Evolutionary conservation across 768 basidiomycete species (phyloP), one percentile per base, ranked within the genome.

Genomic region (Leccinum barrowsii): DNA sequence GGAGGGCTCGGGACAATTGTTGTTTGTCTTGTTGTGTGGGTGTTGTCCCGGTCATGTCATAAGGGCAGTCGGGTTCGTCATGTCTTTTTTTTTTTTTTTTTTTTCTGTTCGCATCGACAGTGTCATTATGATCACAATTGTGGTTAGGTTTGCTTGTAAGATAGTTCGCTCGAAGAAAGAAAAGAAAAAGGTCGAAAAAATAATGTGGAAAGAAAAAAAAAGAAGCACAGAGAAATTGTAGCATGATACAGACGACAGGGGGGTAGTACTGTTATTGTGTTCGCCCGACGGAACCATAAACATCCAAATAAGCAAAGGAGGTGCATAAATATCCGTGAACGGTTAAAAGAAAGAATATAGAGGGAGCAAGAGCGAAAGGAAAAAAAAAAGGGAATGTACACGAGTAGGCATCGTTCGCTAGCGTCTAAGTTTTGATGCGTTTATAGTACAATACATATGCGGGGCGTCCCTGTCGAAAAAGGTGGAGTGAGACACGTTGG

Each of bases 371-470:
- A 8, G 47, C 7, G 42, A 8, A 48, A 58, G 55, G 15, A 49
- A 19, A 12, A 2, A 5, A 24, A 52, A 44, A 40, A 22, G 28
- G 7, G 11, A 57, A 35, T 44, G 56, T 57, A 28, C 48, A 48
- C 47, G n/a, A 46, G 35, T 34, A 55, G 3, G 17, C 30, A 35
- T 3, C 7, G 19, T 22, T 48, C 2, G 42, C 12, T 15, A 5
- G 10, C 19, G 24, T 64, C 60, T 71, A 73, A 10, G 61, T 54
- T 50, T 57, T 67, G 60, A 78, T 79, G 67, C 88, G 78, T 71
- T 90, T 90, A 75, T 90, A 92, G 71, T 89, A 92, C 71, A 92
- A 73, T 47, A 92, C 87, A 67, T 92, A 92, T 67, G 90, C 90
- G 6, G 81, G 81, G 32, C 79, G 80, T 35, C 81, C 80, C 78